phyloP scores from a whole-genome alignment of 371 early-diverging fungal species.

The Dichotomocladium elegans region DNA sequence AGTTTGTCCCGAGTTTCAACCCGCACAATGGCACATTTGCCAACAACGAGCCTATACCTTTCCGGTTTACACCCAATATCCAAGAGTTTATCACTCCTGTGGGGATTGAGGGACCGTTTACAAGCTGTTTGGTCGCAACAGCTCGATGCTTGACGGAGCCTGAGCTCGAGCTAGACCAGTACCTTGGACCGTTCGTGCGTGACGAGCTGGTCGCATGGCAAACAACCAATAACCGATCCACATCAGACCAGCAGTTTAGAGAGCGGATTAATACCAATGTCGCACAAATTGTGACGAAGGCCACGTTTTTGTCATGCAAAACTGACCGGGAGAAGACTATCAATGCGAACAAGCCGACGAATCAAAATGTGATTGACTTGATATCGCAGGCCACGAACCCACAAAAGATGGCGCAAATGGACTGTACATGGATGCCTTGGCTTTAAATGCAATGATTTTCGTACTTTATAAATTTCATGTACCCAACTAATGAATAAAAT shows the following conservation, averaged over 20 bases:
- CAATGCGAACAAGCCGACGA: conserved; percentile 53
- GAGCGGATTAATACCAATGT: conserved; percentile 66
- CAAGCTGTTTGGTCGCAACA: conserved; percentile 75
- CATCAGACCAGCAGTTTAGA: conserved; percentile 67
- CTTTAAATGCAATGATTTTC: too few relatives aligned
- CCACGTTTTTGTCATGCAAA: conserved; percentile 71
- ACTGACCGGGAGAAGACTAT: conserved; percentile 69
- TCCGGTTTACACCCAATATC: conserved; percentile 96
- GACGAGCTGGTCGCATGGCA: conserved; percentile 88
- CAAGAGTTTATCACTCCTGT: conserved; percentile 90
- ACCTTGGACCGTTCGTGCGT: conserved; percentile 79
- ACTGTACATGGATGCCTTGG: conserved; percentile 84
- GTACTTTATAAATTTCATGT: too few relatives aligned
- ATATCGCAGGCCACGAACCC: conserved; percentile 90
- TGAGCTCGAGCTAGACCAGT: conserved; percentile 82
- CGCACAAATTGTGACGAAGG: conserved; percentile 66
- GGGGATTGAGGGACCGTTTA: conserved; percentile 91
- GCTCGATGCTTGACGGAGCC: conserved; percentile 76
- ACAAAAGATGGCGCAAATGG: conserved; percentile 90
- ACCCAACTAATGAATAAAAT: too few relatives aligned
- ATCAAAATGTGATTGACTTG: conserved; percentile 81
- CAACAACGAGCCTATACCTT: conserved; percentile 84
- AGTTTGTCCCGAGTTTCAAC: conserved; percentile 67
- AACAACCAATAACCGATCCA: conserved; percentile 49
- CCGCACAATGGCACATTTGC: conserved; percentile 32